Evolutionary conservation across 345 rosid species (phyloP).

Genomic region (Garcia nutans): DNA sequence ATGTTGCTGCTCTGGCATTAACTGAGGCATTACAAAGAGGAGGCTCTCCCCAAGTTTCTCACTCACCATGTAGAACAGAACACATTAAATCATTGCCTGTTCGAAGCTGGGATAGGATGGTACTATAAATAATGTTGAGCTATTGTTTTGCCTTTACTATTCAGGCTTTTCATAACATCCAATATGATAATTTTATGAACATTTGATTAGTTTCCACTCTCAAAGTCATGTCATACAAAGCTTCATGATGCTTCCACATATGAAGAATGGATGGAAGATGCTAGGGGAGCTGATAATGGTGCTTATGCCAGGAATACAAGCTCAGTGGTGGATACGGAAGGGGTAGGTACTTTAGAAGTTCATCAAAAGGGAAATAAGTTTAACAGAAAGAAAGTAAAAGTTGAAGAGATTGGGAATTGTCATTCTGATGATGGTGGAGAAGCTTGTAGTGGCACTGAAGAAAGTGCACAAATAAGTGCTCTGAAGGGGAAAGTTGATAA

Average conservation of each 20-base stretch:
- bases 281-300: constrained; percentile 41
- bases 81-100: constrained; percentile 50
- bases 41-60: constrained; percentile 63
- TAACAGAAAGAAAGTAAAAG: constrained; percentile 52
- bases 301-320: constrained; percentile 41
- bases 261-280: constrained; percentile 47
- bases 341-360: constrained; percentile 61
- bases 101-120: constrained; percentile 67
- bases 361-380: constrained; percentile 53
- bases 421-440: constrained; percentile 25
- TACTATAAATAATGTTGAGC: constrained; percentile 24
- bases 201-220: constrained; percentile 40
- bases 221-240: constrained; percentile 46
- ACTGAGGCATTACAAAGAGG: constrained; percentile 63
- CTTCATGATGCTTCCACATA: constrained; percentile 31
- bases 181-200: constrained; percentile 9
- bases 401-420: constrained; percentile 15
- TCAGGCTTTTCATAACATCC: constrained; percentile 3
- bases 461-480: constrained; percentile 23
- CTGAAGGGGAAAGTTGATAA: constrained; percentile 42
- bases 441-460: constrained; percentile 28
- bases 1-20: constrained; percentile 68
- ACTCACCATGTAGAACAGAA: constrained; percentile 41
- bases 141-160: background rate
- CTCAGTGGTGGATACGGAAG: constrained; percentile 60